Evolutionary conservation across 1,284 basidiomycete species (phyloP).

Genomic region (Sphaerobolus stellatus): DNA sequence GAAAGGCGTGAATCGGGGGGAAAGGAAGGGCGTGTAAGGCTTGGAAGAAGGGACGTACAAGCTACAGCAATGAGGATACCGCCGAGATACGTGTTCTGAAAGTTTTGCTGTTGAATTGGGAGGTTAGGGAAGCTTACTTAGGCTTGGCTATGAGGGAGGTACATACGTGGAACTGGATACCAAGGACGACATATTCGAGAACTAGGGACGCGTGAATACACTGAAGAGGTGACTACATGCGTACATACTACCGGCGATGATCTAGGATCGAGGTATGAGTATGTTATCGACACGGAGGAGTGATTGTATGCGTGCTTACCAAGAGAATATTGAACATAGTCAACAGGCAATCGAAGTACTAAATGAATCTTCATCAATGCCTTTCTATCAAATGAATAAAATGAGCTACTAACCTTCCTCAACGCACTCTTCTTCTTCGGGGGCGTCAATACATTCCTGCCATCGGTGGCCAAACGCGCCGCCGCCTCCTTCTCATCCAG

Average conservation of each 20-base stretch:
- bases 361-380: not conserved
- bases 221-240: not conserved
- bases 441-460: constrained; percentile 63
- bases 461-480: constrained; percentile 50
- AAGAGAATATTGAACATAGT: constrained; percentile 71
- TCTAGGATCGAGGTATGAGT: constrained; percentile 19
- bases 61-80: constrained; percentile 68
- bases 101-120: constrained; percentile 45
- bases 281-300: not conserved
- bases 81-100: constrained; percentile 66
- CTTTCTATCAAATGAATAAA: too few species aligned
- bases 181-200: constrained; percentile 63
- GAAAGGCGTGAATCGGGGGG: not conserved
- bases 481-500: constrained; percentile 55
- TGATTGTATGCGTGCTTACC: constrained; percentile 22
- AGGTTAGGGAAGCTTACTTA: not conserved
- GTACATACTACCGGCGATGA: constrained; percentile 46
- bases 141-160: not conserved
- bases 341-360: constrained; percentile 63
- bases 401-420: constrained; percentile 48
- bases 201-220: constrained; percentile 22
- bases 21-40: not conserved
- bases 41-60: constrained; percentile 24
- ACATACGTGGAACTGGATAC: constrained; percentile 56
- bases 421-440: constrained; percentile 65